Conservation (phyloP, 371 early-diverging fungal genomes). For the Apophysomyces trapeziformis region DNA sequence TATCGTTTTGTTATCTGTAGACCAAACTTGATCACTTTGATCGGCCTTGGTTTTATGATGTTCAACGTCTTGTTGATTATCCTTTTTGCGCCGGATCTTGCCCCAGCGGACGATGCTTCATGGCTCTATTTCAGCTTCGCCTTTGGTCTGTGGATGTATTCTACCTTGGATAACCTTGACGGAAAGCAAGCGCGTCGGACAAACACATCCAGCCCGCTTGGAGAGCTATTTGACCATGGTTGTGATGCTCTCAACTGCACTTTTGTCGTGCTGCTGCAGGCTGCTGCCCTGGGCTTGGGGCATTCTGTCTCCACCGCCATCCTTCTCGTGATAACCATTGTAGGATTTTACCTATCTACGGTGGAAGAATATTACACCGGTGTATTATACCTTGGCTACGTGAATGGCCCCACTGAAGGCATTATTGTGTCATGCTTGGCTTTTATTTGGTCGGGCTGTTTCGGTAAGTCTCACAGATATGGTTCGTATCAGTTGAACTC, state of each 20-base stretch:
- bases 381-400: conserved; percentile 86
- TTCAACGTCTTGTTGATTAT: conserved; percentile 76
- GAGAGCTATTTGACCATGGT: conserved; percentile 95
- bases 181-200: conserved; percentile 99
- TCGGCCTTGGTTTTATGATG: conserved; percentile 90
- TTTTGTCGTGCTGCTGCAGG: conserved; percentile 83
- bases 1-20: conserved; percentile 43
- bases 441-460: conserved; percentile 74
- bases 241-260: conserved; percentile 94
- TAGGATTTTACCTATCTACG: conserved; percentile 92
- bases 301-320: conserved; percentile 68
- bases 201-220: conserved; percentile 90
- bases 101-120: conserved; percentile 63
- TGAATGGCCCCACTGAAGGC: conserved; percentile 98
- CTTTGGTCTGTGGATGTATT: conserved; percentile 91
- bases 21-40: conserved; percentile 98
- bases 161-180: conserved; percentile 97
- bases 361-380: conserved; percentile 98
- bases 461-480: conserved; percentile 32
- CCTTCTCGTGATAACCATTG: conserved; percentile 69
- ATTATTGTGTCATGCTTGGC: conserved; percentile 76
- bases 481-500: background rate
- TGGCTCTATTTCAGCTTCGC: conserved; percentile 92
- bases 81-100: conserved; percentile 78
- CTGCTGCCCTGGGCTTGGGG: conserved; percentile 85